Evolutionary conservation across 2,329 filamentous ascomycete genomes (phyloP), one percentile per base, ranked within the genome.

Genomic region (Botrytis fabae): DNA sequence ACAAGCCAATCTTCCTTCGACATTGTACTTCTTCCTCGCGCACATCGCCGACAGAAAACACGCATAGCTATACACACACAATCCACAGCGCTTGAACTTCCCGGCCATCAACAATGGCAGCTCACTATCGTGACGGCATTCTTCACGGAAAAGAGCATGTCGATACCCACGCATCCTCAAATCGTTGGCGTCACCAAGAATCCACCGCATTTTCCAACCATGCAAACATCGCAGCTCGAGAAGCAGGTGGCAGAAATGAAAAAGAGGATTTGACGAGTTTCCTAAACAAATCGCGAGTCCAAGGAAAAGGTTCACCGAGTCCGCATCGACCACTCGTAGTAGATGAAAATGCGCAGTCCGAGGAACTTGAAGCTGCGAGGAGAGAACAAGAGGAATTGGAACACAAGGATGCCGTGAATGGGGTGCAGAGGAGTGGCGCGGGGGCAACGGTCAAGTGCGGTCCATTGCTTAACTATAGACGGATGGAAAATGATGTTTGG

Each of bases 381-480:
- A 65, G 48, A 20, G 62, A 72, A 40, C 51, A 72, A 51, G 64
- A 60, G 54, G 57, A 71, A 51, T 70, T 68, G 32, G 63, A 66
- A 22, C 73, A 70, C 1, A 32, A 4, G 40, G 72, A 74, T 59
- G 75, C 63, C 1, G 65, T 72, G n/a, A 54, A 68, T 63, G 71
- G 35, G 4, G 65, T 72, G 42, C 74, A 48, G n/a, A 71, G 73
- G 12, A 72, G 51, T 7, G 74, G 69, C 42, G 74, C 74, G 18
- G 75, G 86, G 63, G 86, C 84, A 78, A 89, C 92, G 74, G 86
- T 94, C 42, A 85, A 92, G 22, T 91, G 89, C 77, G 93, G 93
- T 0, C 93, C 93, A 32, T 83, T 95, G 76, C 83, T 95, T 75
- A 95, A 95, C 83, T 95, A 94, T 81, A 87, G 91, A 76, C 88